Base-by-base conservation (phyloP, 1,139 yeast genomes). In the Meyerozyma sp. region DNA sequence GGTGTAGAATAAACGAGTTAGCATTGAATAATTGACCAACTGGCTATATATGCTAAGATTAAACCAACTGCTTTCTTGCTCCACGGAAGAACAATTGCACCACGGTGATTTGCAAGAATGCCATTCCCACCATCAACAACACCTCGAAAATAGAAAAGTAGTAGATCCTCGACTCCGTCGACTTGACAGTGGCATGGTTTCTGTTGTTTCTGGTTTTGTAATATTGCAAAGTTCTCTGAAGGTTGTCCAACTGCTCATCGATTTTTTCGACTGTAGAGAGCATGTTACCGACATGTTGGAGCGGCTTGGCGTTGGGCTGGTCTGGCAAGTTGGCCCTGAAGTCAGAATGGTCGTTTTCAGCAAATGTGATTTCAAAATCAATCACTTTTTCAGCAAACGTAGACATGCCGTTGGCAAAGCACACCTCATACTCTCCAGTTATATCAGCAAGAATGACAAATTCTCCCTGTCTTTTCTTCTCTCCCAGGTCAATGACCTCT, bases 171-270 rank as follows among this genome's bases (percentile, higher is more conserved):
- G 79, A 65, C 59, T 86, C 95, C 4, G 97, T 91, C 18, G 95
- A 84, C 61, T 75, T 79, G 47, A 93, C 98, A 27, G 98, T 93
- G 43, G 87, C 81, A 63, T 90, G 94, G 68, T 91, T 93, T 67
- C 98, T 80, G 66, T 81, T 82, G 65, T 87, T 91, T 71, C 98
- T 83, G n/a, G 95, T 83, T 66, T 84, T 86, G 73, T 91, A 90
- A 66, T 90, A 85, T 58, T 84, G 86, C 58, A 89, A 70, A 36
- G 83, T 71, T 54, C 82, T 79, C 53, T 79, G 70, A 54, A 93
- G 73, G 23, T 75, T 75, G 52, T 80, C 79, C 60, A 89, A 74
- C 56, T 86, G 85, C 23, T 65, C 59, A 55, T 90, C 95, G 51
- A 93, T 82, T 45, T 68, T 70, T 48, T 75, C 74, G 35, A 82